Evolutionary conservation across 2,329 filamentous ascomycete genomes (phyloP), one percentile per base, ranked within the genome.

Genomic region (Apiospora saccharicola): DNA sequence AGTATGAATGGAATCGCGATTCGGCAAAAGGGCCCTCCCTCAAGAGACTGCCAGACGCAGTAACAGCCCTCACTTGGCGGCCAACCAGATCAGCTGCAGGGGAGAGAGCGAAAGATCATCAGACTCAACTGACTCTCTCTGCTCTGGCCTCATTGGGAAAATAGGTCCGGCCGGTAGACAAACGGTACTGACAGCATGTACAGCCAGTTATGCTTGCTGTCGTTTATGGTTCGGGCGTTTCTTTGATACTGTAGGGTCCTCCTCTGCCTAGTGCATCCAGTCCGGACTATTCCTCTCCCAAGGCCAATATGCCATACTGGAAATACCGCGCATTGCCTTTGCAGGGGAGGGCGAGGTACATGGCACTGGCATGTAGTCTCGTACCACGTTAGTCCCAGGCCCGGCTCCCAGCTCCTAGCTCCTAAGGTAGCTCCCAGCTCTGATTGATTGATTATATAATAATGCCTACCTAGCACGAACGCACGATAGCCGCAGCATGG

Each of bases 401-500:
- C 22, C 67, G 43, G 53, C 53, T 61, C 53, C 24, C 53, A 30
- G 53, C 34, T 61, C 30, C n/a, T 10, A 41, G 37, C 37, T 41
- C 26, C 26, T 30, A 30, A 30, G 37, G 8, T 41, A 41, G 37
- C 37, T 37, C 37, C 46, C 6, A 47, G 46, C 46, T 47, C 37
- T 47, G 46, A 22, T 22, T 10, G 57, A 41, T 64, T 64, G 57
- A 64, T 64, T 64, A 64, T 64, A 64, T 64, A 64, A 64, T 64
- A 24, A 64, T 64, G 57, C 57, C 57, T 64, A 64, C 57, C 57
- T 64, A 64, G 57, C 57, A 64, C 57, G 57, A 76, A 76, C 75
- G 76, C 76, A 76, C 75, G 76, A 77, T 77, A 77, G 76, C 76
- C 76, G 76, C 76, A 64, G 34, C 57, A 64, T 64, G 75, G 72